Evolutionary conservation across 805 yeast genomes (phyloP).

Genomic region (Pichia occidentalis): DNA sequence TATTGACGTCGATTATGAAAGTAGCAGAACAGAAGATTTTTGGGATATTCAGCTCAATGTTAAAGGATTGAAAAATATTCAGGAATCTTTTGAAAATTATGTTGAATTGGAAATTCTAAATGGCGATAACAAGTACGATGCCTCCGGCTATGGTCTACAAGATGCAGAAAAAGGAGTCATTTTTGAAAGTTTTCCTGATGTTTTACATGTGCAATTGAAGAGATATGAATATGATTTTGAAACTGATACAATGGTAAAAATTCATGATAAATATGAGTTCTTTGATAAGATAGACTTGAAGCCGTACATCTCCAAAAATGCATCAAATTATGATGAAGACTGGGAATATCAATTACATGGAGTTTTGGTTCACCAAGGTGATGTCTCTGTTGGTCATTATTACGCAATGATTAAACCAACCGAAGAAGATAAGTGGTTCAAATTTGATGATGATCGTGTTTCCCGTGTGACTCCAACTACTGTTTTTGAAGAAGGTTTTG

Average conservation of each 20-base stretch:
- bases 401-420: constrained; percentile 89
- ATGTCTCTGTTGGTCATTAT: constrained; percentile 92
- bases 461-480: constrained; percentile 78
- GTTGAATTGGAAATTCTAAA: constrained; percentile 81
- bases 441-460: constrained; percentile 91
- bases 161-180: constrained; percentile 96
- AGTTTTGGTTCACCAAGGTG: constrained; percentile 93
- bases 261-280: constrained; percentile 87
- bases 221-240: constrained; percentile 91
- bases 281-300: constrained; percentile 76
- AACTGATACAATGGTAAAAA: constrained; percentile 80
- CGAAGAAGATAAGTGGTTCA: constrained; percentile 62
- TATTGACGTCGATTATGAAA: constrained; percentile 86
- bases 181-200: constrained; percentile 85
- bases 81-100: constrained; percentile 77
- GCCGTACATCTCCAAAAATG: constrained; percentile 65
- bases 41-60: constrained; percentile 98
- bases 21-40: constrained; percentile 85
- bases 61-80: constrained; percentile 65
- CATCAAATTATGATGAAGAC: constrained; percentile 41
- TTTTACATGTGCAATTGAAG: constrained; percentile 85
- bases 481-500: constrained; percentile 89
- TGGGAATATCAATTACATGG: constrained; percentile 86
- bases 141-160: constrained; percentile 83
- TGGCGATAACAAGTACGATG: constrained; percentile 94